Base-by-base conservation (phyloP, 108 stramenopile genomes). In the Skeletonema marinoi region DNA sequence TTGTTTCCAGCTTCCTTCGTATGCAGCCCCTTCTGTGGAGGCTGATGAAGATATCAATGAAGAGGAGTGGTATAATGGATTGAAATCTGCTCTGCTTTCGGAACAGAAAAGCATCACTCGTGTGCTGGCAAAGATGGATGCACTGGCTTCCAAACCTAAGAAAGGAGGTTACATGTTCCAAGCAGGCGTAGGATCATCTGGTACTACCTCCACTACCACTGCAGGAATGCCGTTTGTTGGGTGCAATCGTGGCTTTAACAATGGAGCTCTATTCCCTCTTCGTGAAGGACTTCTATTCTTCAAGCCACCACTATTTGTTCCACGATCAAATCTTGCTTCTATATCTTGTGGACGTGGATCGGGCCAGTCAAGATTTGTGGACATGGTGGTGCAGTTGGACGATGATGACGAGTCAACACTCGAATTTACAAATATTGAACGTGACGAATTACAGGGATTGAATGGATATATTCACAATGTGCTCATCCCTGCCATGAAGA, bases 391-490 rank as follows among this genome's bases (percentile, higher is more conserved):
- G 7, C 38, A 54, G 59, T 46, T 70, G 7, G 54, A 17, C 8
- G 39, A 17, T 14, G 39, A 33, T 51, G 32, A 32, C 16, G 51
- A 75, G 54, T 29, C 21, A 35, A 73, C 60, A 68, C 16, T 50
- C 90, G 41, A 92, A 80, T 95, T 92, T 74, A 84, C 90, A 44
- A 95, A 92, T 66, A 92, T 95, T 70, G 71, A 79, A 65, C 88
- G 92, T 0, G 89, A 89, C 46, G 92, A 95, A 83, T 50, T 89
- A 19, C 41, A 65, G 16, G 87, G 70, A 3, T 70, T 95, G 77
- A 88, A 90, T 70, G 60, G 82, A 29, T 95, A 92, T 69, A 90
- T 92, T 62, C 89, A 95, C 42, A 44, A 88, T 29, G 70, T 78
- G 12, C 73, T 95, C 66, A 89, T 92, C 71, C 88, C 89, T 8